Conservation (phyloP, 495 filamentous ascomycete genomes). For the Annulohypoxylon maeteangense region DNA sequence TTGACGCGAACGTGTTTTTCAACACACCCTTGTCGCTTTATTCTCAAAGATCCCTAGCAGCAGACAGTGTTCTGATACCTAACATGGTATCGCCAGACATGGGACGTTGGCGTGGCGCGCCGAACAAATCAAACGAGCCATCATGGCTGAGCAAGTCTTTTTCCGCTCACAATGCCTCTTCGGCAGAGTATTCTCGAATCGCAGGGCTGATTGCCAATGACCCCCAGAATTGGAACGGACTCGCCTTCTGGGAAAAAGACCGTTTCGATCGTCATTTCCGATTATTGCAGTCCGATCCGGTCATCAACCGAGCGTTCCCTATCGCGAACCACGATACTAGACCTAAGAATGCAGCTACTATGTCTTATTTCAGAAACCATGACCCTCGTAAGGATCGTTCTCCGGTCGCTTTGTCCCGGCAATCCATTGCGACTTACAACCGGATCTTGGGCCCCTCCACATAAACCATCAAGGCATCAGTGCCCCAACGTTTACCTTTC, state of each 20-base stretch:
- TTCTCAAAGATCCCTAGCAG: too few species aligned
- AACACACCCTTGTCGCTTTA: not conserved
- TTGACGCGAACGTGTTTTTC: not conserved
- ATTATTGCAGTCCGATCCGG: not conserved
- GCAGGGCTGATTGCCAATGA: not conserved
- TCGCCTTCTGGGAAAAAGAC: conserved; percentile 11
- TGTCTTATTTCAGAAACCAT: not conserved
- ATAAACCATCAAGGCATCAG: not conserved
- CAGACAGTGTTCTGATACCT: not conserved
- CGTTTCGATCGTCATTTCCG: not conserved
- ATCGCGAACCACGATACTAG: not conserved
- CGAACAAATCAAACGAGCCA: not conserved
- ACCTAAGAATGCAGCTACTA: too few species aligned
- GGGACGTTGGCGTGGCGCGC: not conserved
- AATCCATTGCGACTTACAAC: not conserved
- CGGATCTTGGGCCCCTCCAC: not conserved
- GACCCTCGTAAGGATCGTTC: not conserved
- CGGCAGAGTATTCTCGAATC: not conserved
- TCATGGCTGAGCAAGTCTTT: not conserved
- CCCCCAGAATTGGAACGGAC: conserved; percentile 1
- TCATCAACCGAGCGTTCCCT: not conserved
- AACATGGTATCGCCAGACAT: not conserved
- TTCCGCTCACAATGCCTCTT: not conserved
- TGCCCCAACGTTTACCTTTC: not conserved
- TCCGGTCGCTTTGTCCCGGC: not conserved